Evolutionary conservation across 768 basidiomycete species (phyloP), one percentile per base, ranked within the genome.

Genomic region (Ramaria sp.): DNA sequence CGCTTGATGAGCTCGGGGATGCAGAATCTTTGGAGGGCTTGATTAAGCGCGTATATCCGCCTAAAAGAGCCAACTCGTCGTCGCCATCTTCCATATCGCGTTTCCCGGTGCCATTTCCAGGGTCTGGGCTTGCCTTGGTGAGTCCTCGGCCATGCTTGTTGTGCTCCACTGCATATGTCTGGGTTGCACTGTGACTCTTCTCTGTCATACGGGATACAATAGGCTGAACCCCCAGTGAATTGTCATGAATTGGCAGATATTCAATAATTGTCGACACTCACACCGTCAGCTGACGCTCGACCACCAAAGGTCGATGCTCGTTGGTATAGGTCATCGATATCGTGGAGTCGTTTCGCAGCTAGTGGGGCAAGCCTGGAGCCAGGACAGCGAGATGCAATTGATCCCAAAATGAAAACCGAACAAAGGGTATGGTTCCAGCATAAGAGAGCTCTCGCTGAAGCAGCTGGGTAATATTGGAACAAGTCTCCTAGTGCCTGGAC

Each of bases 391-490:
- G 43, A 47, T 9, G 41, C 13, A 27, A 55, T 44, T 45, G 52
- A 38, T 24, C 32, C 16, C 24, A 36, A 37, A 15, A 48, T 38
- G 43, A 13, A 56, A 56, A 22, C 43, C 20, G 36, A 55, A 47
- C 53, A 55, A 20, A 55, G 45, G 22, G 53, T 55, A 48, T 55
- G 53, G 78, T 61, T 65, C 84, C 83, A 34, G 81, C 73, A 62
- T 82, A 84, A 4, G 81, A 85, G 64, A 20, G 48, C 55, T 24
- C 47, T 41, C 24, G 55, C 36, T 18, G 45, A 45, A 6, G 53
- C 81, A 73, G 54, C 81, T 81, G 44, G 53, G 20, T 55, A 27
- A 20, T 44, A 9, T 34, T 32, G 42, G 24, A 36, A 55, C 15
- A 55, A 20, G 30, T 55, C 53, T 5, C 53, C 43, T 5, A 47